Percentiles rank a stretch among this genome's conserved stretches.
Conservation (phyloP, 345 rosid genomes). For the Raphanus sativus region DNA sequence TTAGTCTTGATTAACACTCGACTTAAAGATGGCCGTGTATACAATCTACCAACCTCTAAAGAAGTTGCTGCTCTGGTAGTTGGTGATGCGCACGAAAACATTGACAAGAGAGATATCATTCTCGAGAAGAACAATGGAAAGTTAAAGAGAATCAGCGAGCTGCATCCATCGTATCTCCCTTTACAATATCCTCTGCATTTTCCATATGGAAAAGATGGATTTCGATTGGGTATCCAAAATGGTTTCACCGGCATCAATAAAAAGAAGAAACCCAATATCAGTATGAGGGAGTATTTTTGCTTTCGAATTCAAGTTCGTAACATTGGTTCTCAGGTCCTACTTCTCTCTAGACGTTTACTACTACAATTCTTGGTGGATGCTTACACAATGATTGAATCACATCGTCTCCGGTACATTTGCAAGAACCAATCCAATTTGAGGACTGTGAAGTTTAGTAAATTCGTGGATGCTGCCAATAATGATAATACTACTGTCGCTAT, state of each 20-base stretch:
- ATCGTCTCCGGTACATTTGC: background rate
- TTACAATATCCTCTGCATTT: background rate
- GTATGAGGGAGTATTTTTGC: background rate
- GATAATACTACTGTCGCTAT: background rate
- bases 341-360: background rate
- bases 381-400: background rate
- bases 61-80: background rate
- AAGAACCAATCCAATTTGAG: background rate
- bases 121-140: background rate
- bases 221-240: background rate
- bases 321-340: background rate
- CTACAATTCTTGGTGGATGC: background rate
- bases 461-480: background rate
- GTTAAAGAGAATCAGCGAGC: background rate
- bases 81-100: background rate
- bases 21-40: background rate
- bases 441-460: background rate
- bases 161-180: background rate
- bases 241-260: background rate
- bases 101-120: background rate
- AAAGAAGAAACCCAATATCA: background rate
- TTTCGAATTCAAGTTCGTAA: background rate
- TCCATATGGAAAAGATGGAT: background rate
- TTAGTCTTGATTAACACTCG: background rate
- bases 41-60: background rate